Percentiles rank a stretch among this genome's conserved stretches.
These are phyloP conservation scores for Zygosaccharomyces lentus DNA, from an alignment of 805 yeast genomes.

Conservation along the genomic window DNA sequence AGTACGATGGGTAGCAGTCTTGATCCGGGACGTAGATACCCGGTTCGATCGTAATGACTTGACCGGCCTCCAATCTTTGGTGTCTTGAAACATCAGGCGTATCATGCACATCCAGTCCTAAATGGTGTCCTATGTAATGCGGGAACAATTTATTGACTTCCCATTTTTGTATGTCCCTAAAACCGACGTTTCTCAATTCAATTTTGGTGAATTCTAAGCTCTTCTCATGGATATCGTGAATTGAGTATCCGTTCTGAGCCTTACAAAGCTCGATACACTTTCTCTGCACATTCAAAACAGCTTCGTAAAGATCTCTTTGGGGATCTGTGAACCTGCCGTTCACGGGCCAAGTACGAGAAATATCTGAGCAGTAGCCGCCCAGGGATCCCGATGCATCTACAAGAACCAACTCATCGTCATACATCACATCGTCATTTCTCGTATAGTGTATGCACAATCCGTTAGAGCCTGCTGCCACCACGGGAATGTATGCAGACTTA, in stretches of 20 bases:
- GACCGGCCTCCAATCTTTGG: slow-evolving; percentile 54
- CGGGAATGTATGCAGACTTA: slow-evolving; percentile 87
- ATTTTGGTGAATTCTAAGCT: slow-evolving; percentile 56
- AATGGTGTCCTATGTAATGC: slow-evolving; percentile 92
- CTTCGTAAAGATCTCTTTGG: slow-evolving; percentile 83
- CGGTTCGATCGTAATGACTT: slow-evolving; percentile 92
- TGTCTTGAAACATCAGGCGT: slow-evolving; percentile 60
- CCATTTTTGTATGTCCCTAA: slow-evolving; percentile 46
- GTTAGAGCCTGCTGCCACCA: slow-evolving; percentile 90
- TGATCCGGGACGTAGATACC: slow-evolving; percentile 86
- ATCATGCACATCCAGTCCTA: slow-evolving; percentile 91
- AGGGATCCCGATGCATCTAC: slow-evolving; percentile 93
- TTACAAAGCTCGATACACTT: slow-evolving; percentile 69
- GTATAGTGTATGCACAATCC: slow-evolving; percentile 92
- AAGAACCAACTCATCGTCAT: slow-evolving; percentile 74
- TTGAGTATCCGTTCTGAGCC: slow-evolving; percentile 46
- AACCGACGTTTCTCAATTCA: slow-evolving; percentile 73
- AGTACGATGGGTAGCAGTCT: slow-evolving; percentile 66
- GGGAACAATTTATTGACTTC: slow-evolving; percentile 68
- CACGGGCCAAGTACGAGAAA: slow-evolving; percentile 95
- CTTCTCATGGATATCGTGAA: slow-evolving; percentile 71
- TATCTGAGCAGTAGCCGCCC: slow-evolving; percentile 95
- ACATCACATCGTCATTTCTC: slow-evolving; percentile 78
- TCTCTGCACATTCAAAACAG: slow-evolving; percentile 79
- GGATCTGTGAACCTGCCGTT: slow-evolving; percentile 67